Percentiles rank a stretch among this genome's conserved stretches.
These are phyloP conservation scores for Paramecium bursaria DNA, from an alignment of 73 alveolate genomes.

Conservation along the genomic window DNA sequence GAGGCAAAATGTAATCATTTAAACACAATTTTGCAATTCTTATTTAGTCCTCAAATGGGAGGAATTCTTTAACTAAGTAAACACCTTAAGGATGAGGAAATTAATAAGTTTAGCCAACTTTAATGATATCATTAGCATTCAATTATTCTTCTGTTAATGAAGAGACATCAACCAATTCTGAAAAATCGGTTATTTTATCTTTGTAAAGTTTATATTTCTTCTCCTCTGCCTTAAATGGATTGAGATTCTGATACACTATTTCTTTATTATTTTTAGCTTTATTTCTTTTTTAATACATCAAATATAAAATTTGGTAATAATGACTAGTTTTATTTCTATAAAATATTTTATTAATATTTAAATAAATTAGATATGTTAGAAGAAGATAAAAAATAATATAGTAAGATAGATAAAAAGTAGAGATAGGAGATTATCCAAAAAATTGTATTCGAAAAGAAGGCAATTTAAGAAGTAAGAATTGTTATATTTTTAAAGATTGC, in stretches of 20 bases:
- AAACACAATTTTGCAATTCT: slow-evolving; percentile 34
- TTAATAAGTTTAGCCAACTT: background rate
- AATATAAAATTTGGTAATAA: no score
- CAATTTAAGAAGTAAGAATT: slow-evolving; percentile 5
- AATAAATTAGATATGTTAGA: no score
- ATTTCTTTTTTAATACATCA: slow-evolving; percentile 40
- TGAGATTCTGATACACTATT: slow-evolving; percentile 1
- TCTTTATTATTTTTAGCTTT: background rate
- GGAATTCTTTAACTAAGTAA: slow-evolving; percentile 18
- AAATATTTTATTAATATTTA: no score
- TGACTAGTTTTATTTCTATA: no score
- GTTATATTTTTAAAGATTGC: slow-evolving; percentile 11
- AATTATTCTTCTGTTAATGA: slow-evolving; percentile 14
- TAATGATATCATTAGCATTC: background rate
- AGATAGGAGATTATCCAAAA: slow-evolving; percentile 33
- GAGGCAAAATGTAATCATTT: slow-evolving; percentile 52
- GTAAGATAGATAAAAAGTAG: slow-evolving; percentile 23
- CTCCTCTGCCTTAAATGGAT: slow-evolving; percentile 46
- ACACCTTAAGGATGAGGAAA: slow-evolving; percentile 63
- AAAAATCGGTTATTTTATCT: slow-evolving; percentile 55
- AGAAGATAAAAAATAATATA: slow-evolving; percentile 52
- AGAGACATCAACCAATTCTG: slow-evolving; percentile 47
- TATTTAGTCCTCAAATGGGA: slow-evolving; percentile 14
- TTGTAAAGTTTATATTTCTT: slow-evolving; percentile 54
- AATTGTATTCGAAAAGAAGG: background rate